phyloP scores from a whole-genome alignment of 495 filamentous ascomycete genomes.

The Penicillium turbatum region DNA sequence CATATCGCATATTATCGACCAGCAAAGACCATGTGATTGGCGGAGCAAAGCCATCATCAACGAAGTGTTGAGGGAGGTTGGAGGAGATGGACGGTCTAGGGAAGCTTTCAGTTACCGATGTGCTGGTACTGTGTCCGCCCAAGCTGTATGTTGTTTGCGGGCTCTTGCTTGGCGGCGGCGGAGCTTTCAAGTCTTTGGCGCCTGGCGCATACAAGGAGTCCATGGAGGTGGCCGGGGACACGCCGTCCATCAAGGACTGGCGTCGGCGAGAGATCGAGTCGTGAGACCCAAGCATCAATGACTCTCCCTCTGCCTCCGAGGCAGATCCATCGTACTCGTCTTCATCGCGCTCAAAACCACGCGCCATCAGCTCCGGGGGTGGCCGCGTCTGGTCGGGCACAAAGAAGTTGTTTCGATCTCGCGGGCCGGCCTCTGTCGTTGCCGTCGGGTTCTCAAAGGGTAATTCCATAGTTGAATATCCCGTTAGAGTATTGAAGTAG shows the following conservation, averaged over 20 bases:
- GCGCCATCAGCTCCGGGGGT: constrained; percentile 86
- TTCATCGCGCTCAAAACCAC: constrained; percentile 76
- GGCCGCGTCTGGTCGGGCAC: constrained; percentile 87
- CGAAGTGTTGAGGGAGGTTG: constrained; percentile 71
- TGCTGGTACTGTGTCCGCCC: constrained; percentile 28
- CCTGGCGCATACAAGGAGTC: constrained; percentile 69
- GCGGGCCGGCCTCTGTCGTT: constrained; percentile 74
- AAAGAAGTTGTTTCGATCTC: constrained; percentile 80
- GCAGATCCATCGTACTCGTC: constrained; percentile 80
- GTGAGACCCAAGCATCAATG: constrained; percentile 56
- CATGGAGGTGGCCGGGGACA: constrained; percentile 89
- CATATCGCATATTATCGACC: constrained; percentile 82
- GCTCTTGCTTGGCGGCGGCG: constrained; percentile 16
- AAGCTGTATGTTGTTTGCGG: constrained; percentile 25
- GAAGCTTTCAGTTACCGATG: constrained; percentile 35
- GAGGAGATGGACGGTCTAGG: constrained; percentile 52
- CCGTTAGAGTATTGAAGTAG: constrained; percentile 96
- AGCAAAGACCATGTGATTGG: constrained; percentile 84
- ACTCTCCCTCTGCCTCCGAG: constrained; percentile 77
- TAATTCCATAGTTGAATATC: constrained; percentile 86
- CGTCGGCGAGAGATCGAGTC: constrained; percentile 56
- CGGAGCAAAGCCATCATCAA: constrained; percentile 71
- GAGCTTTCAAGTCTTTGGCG: constrained; percentile 21
- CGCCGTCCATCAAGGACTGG: constrained; percentile 65
- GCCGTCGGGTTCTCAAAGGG: constrained; percentile 86